Conservation (phyloP, 805 yeast genomes). For the Torulaspora delbrueckii region DNA sequence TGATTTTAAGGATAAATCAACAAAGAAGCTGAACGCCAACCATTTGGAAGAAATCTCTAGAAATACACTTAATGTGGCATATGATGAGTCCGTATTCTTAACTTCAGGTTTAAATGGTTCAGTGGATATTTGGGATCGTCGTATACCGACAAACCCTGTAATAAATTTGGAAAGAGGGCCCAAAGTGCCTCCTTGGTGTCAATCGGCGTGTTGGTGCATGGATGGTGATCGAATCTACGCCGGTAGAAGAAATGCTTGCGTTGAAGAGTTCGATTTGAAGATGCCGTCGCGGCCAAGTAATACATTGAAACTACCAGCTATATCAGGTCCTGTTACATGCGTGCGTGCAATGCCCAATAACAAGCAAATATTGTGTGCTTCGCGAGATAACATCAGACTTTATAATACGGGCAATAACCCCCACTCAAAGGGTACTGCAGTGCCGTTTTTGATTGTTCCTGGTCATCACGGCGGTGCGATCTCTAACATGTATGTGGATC, state of each 20-base stretch:
- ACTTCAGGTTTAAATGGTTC: constrained; percentile 82
- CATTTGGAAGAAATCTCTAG: constrained; percentile 24
- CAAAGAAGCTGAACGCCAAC: constrained; percentile 3
- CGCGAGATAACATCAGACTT: constrained; percentile 81
- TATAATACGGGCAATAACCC: constrained; percentile 54
- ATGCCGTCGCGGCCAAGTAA: constrained; percentile 55
- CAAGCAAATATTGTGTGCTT: constrained; percentile 78
- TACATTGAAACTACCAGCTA: constrained; percentile 68
- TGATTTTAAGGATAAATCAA: neutral
- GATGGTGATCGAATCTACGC: constrained; percentile 75
- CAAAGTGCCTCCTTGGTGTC: constrained; percentile 90
- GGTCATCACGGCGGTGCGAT: constrained; percentile 95
- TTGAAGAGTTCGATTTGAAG: constrained; percentile 67
- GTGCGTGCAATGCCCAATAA: constrained; percentile 76
- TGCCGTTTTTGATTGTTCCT: constrained; percentile 86
- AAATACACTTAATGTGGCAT: constrained; percentile 23
- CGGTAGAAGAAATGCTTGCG: constrained; percentile 85
- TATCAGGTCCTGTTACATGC: constrained; percentile 86
- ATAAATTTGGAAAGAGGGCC: constrained; percentile 50
- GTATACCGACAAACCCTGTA: constrained; percentile 42
- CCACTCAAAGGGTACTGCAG: constrained; percentile 31
- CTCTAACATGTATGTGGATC: constrained; percentile 74
- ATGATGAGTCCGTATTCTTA: constrained; percentile 54
- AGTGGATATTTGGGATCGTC: constrained; percentile 74
- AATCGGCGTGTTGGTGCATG: constrained; percentile 80